Evolutionary conservation across 495 filamentous ascomycete species (phyloP), one percentile per base, ranked within the genome.

Genomic region (Penicillium taxi): DNA sequence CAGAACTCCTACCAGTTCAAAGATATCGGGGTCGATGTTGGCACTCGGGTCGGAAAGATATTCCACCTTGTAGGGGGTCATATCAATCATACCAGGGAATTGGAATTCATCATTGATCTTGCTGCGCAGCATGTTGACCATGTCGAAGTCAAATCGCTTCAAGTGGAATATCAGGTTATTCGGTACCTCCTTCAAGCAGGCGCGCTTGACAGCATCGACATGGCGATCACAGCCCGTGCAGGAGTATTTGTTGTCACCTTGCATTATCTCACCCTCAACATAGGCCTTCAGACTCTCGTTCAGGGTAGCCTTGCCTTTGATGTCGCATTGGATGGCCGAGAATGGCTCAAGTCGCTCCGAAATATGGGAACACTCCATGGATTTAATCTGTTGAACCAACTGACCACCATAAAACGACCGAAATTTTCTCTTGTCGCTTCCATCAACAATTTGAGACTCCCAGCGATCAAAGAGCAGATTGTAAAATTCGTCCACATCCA

Each of bases 401-500:
- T 94, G 85, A 9, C 91, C 91, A 0, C 87, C 89, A 50, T 86
- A 99, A 47, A 95, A 86, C 0, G 81, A 81, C 26, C 86, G 73
- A 39, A 99, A 87, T 9, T 61, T 70, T 27, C 77, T 81, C 59
- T 86, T 95, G 23, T 75, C 74, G 32, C 78, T 76, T 3, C 64
- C 52, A 11, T 75, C 66, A 16, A 74, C 56, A 38, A 96, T 79
- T 50, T 94, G 86, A 5, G 78, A 76, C 53, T 99, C 93, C 76
- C 85, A 87, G 20, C 86, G 74, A 49, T 94, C 88, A 49, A 96
- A 91, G 0, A 96, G 70, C 14, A 93, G 69, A 48, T 91, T 94
- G 62, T 91, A 96, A 56, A 96, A 99, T 52, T 95, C 88, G 45
- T 96, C 93, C 9, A 95, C 93, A 53, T 99, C 91, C 86, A 96